A percentile compares a stretch with the other conserved stretches of the same genome.
Evolutionary conservation across 805 yeast species (phyloP).

Genomic region (Lachancea sp.): DNA sequence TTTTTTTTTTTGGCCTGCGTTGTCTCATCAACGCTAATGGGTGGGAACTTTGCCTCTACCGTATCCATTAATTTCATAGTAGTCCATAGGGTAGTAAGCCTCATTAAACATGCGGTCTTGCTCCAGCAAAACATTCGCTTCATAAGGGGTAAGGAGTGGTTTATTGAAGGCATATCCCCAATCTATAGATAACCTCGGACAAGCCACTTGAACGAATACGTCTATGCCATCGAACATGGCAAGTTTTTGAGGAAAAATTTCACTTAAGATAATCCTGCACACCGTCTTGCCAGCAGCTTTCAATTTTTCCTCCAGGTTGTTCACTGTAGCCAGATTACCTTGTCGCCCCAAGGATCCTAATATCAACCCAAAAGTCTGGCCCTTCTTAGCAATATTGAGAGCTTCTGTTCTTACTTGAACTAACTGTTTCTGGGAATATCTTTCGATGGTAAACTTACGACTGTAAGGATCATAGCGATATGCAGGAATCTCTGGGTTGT

Average conservation of each 20-base stretch:
- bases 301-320: constrained; percentile 54
- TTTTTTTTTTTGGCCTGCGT: neutral
- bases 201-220: constrained; percentile 94
- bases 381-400: constrained; percentile 49
- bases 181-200: constrained; percentile 92
- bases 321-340: constrained; percentile 76
- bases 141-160: constrained; percentile 92
- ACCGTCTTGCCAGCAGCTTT: constrained; percentile 53
- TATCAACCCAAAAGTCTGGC: constrained; percentile 72
- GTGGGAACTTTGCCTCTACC: constrained; percentile 78
- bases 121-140: constrained; percentile 82
- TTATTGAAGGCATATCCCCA: constrained; percentile 98
- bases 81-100: constrained; percentile 88
- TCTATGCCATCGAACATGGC: constrained; percentile 91
- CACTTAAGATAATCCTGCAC: constrained; percentile 79
- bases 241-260: constrained; percentile 86
- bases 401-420: constrained; percentile 69
- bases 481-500: constrained; percentile 88
- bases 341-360: constrained; percentile 94
- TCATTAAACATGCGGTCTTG: constrained; percentile 61
- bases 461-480: constrained; percentile 93
- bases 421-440: constrained; percentile 82
- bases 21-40: constrained; percentile 14
- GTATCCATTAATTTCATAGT: constrained; percentile 82
- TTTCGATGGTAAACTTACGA: constrained; percentile 81